phyloP scores from a whole-genome alignment of 495 filamentous ascomycete genomes.

The Cudoniella acicularis region DNA sequence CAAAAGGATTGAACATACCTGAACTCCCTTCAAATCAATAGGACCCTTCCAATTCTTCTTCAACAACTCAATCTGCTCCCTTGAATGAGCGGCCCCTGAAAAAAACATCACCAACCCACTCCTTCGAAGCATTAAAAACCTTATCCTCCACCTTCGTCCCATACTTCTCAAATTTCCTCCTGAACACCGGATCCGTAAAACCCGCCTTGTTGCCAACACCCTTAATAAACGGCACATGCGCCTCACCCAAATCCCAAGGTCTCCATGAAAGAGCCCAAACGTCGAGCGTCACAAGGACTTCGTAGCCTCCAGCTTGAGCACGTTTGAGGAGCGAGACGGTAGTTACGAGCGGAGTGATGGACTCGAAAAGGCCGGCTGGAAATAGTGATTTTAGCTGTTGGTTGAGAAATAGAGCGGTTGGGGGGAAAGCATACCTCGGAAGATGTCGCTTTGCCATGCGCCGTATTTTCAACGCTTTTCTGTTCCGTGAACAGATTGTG shows the following conservation, averaged over 20 bases:
- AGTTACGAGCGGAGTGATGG: conserved; percentile 46
- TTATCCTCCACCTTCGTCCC: conserved; percentile 48
- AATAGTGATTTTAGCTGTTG: too few relatives aligned
- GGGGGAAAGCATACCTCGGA: conserved; percentile 13
- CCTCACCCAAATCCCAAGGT: conserved; percentile 61
- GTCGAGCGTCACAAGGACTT: conserved; percentile 59
- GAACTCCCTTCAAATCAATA: conserved; percentile 92
- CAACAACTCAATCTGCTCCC: conserved; percentile 55
- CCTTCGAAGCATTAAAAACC: conserved; percentile 28
- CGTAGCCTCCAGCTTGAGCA: conserved; percentile 55
- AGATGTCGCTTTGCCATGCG: conserved; percentile 19
- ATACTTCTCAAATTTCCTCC: conserved; percentile 45
- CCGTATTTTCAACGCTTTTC: conserved; percentile 17
- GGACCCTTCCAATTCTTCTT: conserved; percentile 67
- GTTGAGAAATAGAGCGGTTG: too few relatives aligned
- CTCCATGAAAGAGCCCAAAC: conserved; percentile 58
- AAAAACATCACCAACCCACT: conserved; percentile 51
- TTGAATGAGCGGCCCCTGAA: conserved; percentile 47
- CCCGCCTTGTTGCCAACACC: conserved; percentile 42
- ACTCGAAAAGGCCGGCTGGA: too few relatives aligned
- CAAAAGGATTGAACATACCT: conserved; percentile 91
- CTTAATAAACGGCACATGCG: conserved; percentile 51
- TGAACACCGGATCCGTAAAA: conserved; percentile 62
- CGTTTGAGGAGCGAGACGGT: conserved; percentile 59
- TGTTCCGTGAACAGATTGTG: conserved; percentile 6